Evolutionary conservation across 108 stramenopile genomes (phyloP).

Genomic region (Skeletonema menzelii): DNA sequence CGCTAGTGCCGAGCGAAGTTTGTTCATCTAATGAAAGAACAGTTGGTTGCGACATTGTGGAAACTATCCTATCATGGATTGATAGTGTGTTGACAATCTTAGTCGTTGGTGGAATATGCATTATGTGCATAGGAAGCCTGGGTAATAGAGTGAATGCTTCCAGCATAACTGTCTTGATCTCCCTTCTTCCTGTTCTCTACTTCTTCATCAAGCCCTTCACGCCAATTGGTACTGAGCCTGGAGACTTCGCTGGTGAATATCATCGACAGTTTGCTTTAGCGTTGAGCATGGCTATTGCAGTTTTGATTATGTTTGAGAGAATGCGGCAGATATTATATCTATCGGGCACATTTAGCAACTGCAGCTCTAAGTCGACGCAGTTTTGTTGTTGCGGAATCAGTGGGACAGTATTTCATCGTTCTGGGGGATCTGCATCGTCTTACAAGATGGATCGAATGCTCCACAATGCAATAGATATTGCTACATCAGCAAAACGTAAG

Average conservation of each 20-base stretch:
- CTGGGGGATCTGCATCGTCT: not conserved
- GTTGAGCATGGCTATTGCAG: conserved; percentile 3
- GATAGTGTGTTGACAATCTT: conserved; percentile 7
- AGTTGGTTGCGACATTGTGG: not conserved
- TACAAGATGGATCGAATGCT: conserved; percentile 1
- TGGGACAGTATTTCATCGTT: not conserved
- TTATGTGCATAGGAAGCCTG: conserved; percentile 6
- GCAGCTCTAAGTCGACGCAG: not conserved
- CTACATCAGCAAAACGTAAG: not conserved
- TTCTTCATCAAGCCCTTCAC: conserved; percentile 20
- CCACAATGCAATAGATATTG: not conserved
- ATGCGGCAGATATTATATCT: not conserved
- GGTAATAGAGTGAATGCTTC: conserved; percentile 2
- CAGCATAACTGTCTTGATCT: not conserved
- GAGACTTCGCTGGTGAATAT: not conserved
- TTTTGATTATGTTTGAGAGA: not conserved
- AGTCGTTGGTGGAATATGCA: conserved; percentile 5
- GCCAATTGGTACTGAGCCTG: not conserved
- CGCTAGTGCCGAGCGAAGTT: conserved; percentile 10
- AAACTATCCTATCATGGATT: not conserved
- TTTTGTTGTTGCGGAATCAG: not conserved
- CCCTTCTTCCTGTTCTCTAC: conserved; percentile 9
- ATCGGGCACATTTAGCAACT: not conserved
- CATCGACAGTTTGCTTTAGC: conserved; percentile 6
- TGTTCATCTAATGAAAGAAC: not conserved